Evolutionary conservation across 2,329 filamentous ascomycete genomes (phyloP), one percentile per base, ranked within the genome.

Genomic region (Dothideomycetes sp.): DNA sequence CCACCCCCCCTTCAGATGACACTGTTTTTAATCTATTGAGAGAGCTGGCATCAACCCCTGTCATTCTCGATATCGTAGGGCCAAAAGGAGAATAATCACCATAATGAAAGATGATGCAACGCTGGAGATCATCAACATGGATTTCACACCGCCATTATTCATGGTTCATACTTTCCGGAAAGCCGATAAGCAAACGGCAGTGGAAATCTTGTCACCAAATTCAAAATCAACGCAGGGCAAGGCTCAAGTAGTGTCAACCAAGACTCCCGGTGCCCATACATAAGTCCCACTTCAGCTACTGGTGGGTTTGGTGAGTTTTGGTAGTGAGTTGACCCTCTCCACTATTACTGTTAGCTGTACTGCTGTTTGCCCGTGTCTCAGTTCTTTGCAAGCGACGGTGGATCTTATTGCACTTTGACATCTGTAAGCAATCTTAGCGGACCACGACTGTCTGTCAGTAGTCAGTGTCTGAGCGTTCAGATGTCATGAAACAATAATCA

Each of bases 131-230:
- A 41, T n/a, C 31, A 31, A 27, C 19, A 20, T 41, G 37, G 22
- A 23, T 25, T 27, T 25, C 31, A 33, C 38, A 41, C 38, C 38
- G 38, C 38, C 38, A 33, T 41, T 41, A 40, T 29, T 40, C 37
- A 19, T 33, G 37, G 27, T 25, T 29, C 32, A n/a, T n/a, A 40
- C 28, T 22, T 40, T 23, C 37, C 37, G 37, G 29, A 18, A 33
- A 40, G 29, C 37, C 37, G 37, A 32, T 20, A 9, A 25, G 22
- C 37, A 40, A 40, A 40, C 37, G 37, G 37, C 37, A 40, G 37
- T n/a, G 22, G 29, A 40, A 19, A 29, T 31, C 19, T 40, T 19
- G 7, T 20, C 12, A 8, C 20, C 17, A 33, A 40, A 40, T 16
- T 17, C 37, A 40, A 27, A 27, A 15, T 16, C 28, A 17, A n/a